Conservation (phyloP, 2,329 filamentous ascomycete genomes). For the Penicillium italicum region DNA sequence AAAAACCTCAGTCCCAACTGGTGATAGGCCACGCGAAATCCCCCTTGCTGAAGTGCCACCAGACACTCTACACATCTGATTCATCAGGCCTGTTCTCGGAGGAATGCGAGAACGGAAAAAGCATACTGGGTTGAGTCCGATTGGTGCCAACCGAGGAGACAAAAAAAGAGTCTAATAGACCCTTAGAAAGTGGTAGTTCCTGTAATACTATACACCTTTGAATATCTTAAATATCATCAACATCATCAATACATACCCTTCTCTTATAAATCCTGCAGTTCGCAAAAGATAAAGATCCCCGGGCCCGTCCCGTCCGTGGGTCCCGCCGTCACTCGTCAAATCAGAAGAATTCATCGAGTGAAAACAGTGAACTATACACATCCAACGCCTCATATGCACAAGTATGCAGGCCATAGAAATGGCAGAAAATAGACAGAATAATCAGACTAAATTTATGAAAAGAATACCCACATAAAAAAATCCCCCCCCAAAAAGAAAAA, state of each 20-base stretch:
- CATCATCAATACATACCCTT: too few relatives aligned
- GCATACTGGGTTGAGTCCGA: neutral
- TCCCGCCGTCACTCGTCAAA: conserved; percentile 9
- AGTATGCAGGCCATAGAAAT: neutral
- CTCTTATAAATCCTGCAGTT: neutral
- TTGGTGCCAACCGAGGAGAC: neutral
- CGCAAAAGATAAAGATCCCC: neutral
- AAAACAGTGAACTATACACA: conserved; percentile 9
- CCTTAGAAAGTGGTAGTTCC: neutral
- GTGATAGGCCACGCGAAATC: conserved; percentile 7
- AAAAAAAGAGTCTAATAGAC: neutral
- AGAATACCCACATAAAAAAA: neutral
- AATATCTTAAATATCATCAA: too few relatives aligned
- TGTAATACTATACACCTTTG: too few relatives aligned
- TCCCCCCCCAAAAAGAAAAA: neutral
- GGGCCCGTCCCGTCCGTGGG: conserved; percentile 19
- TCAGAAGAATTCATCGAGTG: conserved; percentile 1
- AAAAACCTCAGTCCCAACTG: neutral
- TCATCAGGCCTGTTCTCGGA: neutral
- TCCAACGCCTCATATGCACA: conserved; percentile 21
- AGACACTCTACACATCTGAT: conserved; percentile 1
- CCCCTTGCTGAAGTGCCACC: conserved; percentile 4
- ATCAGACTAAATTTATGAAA: neutral
- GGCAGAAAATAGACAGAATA: neutral
- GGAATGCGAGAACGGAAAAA: neutral